Evolutionary conservation across 2,329 filamentous ascomycete genomes (phyloP).

Genomic region (Ramularia endophylla): DNA sequence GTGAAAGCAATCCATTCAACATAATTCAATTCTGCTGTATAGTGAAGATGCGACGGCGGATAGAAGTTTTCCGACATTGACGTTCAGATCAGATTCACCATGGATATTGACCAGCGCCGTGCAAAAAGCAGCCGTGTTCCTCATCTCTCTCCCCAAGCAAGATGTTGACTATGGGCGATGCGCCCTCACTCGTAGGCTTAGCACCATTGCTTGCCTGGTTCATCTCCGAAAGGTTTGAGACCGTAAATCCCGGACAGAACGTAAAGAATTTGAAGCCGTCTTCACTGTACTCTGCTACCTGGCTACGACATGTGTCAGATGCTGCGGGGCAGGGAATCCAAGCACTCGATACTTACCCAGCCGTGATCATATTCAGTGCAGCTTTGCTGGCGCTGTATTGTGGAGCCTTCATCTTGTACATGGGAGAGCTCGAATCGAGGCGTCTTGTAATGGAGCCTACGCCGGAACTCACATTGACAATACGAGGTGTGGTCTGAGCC

Average conservation of each 20-base stretch:
- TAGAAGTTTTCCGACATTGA: too few species aligned
- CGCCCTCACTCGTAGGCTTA: conserved; percentile 29
- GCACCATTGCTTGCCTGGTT: conserved; percentile 34
- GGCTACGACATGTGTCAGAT: too few species aligned
- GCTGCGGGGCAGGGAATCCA: too few species aligned
- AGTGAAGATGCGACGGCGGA: too few species aligned
- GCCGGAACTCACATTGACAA: conserved; percentile 34
- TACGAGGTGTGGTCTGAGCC: conserved; percentile 16
- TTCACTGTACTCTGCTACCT: conserved; percentile 21
- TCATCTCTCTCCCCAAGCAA: conserved; percentile 33
- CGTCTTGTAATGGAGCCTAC: conserved; percentile 31
- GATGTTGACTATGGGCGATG: conserved; percentile 32
- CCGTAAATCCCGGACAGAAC: conserved; percentile 36
- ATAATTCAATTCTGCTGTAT: conserved; percentile 5
- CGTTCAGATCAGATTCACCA: conserved; percentile 11
- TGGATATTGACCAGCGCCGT: conserved; percentile 8
- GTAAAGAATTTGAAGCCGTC: conserved; percentile 34
- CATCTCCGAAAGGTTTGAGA: conserved; percentile 28
- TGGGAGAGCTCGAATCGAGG: conserved; percentile 22
- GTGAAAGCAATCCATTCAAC: neutral
- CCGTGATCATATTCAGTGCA: conserved; percentile 36
- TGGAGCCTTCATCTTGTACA: conserved; percentile 23
- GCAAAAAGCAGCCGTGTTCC: conserved; percentile 19
- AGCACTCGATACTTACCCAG: conserved; percentile 19
- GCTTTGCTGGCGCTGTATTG: conserved; percentile 35